A percentile compares a stretch with the other conserved stretches of the same genome.
Conservation (phyloP, 345 rosid species). For the Linum usitatissimum region DNA sequence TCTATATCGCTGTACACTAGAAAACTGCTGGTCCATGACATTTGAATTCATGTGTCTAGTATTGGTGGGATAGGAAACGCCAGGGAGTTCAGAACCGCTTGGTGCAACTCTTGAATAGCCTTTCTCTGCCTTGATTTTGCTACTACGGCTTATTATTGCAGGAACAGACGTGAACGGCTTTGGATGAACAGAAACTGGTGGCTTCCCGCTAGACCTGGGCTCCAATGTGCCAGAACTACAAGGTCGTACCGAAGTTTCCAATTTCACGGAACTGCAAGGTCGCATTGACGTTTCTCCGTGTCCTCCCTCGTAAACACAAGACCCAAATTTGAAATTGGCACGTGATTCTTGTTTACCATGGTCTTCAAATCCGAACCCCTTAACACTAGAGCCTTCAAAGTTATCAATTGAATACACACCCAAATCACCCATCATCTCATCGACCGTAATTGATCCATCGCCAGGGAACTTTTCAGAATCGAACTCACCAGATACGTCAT, state of each 20-base stretch:
- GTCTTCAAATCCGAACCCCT: slow-evolving; percentile 21
- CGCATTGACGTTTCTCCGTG: slow-evolving; percentile 17
- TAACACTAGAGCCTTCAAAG: slow-evolving; percentile 26
- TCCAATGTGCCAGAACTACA: slow-evolving; percentile 17
- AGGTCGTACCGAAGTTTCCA: slow-evolving; percentile 18
- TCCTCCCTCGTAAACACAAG: slow-evolving; percentile 21
- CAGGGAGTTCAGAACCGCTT: slow-evolving; percentile 19
- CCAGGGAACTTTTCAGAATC: slow-evolving; percentile 19
- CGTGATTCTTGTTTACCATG: slow-evolving; percentile 25
- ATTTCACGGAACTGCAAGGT: slow-evolving; percentile 19
- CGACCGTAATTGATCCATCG: slow-evolving; percentile 26
- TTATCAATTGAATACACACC: slow-evolving; percentile 30
- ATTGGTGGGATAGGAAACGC: slow-evolving; percentile 12
- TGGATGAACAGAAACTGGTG: slow-evolving; percentile 15
- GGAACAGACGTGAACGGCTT: slow-evolving; percentile 21
- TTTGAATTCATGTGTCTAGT: slow-evolving; percentile 20
- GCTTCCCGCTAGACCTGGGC: slow-evolving; percentile 14
- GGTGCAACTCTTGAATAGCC: slow-evolving; percentile 20
- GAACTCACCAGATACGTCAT: slow-evolving; percentile 12
- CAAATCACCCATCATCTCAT: slow-evolving; percentile 32
- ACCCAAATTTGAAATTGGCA: slow-evolving; percentile 18
- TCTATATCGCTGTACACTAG: slow-evolving; percentile 20
- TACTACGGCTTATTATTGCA: slow-evolving; percentile 14
- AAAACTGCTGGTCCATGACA: slow-evolving; percentile 24
- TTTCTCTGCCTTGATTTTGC: slow-evolving; percentile 12